Conservation (phyloP, 2,329 filamentous ascomycete genomes). For the Alternaria tenuissima region DNA sequence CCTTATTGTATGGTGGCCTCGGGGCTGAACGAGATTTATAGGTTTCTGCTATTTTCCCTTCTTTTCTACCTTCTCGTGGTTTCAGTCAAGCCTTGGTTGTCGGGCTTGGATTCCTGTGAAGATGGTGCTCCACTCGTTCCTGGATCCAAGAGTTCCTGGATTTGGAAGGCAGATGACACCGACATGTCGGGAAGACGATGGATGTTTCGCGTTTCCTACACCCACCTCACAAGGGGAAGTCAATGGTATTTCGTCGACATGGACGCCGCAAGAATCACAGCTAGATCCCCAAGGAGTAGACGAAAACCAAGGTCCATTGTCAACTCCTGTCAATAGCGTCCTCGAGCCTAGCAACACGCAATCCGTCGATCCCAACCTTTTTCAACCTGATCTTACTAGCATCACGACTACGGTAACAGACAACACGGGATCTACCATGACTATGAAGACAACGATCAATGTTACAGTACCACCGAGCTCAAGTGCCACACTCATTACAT, state of each 20-base stretch:
- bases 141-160: neutral
- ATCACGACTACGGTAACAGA: neutral
- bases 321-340: too few species aligned
- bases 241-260: neutral
- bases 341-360: neutral
- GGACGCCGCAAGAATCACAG: neutral
- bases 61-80: neutral
- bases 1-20: constrained; percentile 8
- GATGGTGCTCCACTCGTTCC: neutral
- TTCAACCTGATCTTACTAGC: neutral
- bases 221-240: neutral
- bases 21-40: neutral
- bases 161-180: neutral
- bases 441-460: neutral
- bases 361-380: neutral
- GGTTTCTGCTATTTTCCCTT: neutral
- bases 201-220: neutral
- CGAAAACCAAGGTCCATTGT: neutral
- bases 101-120: neutral
- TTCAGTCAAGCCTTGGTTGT: neutral
- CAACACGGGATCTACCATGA: neutral
- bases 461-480: neutral
- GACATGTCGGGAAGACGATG: neutral
- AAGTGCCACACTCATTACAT: neutral
- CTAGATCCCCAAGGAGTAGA: neutral